Evolutionary conservation across 106 monocot genomes (phyloP), one percentile per base, ranked within the genome.

Genomic region (Vanilla planifolia): DNA sequence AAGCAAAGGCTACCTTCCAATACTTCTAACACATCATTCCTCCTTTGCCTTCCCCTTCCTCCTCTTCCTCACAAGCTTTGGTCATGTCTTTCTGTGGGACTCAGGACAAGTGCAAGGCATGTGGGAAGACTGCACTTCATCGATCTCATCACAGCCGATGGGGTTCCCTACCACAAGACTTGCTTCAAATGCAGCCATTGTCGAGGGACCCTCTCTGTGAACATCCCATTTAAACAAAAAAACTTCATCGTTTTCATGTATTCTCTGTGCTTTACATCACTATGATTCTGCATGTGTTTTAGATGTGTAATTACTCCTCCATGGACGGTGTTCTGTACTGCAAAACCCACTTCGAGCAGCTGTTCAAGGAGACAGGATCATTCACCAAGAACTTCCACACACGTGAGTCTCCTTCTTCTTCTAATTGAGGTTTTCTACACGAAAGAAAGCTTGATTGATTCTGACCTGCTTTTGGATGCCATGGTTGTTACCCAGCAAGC

Each of bases 321-420:
- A 86, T 86, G 86, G 86, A 86, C 58, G 77, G 86, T 14, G 86
- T 86, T 29, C 80, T 80, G 45, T 86, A 81, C 72, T 81, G 85
- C 74, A 86, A 86, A 68, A 70, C 80, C 45, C 85, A 86, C 40
- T 86, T 86, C 33, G 85, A 86, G 77, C 85, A 86, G 68, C 69
- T 86, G 16, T 86, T 86, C 77, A 86, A 86, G 77, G 85, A 86
- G 71, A 78, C 85, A 0, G 85, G 85, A 32, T 75, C 48, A 62
- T 86, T 80, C 71, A 61, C 71, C 23, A 81, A 78, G 74, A 80
- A 80, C 15, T 86, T 86, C 66, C 85, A 80, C 27, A 23, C 75
- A 30, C 37, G 85, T 85, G 70, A 69, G 72, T 16, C 8, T 16
- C n/a, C 14, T 19, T 62, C 4, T 43, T 10, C 10, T 10, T 37